phyloP scores from a whole-genome alignment of 2,329 filamentous ascomycete genomes.

The Sodiomyces alkalinus region DNA sequence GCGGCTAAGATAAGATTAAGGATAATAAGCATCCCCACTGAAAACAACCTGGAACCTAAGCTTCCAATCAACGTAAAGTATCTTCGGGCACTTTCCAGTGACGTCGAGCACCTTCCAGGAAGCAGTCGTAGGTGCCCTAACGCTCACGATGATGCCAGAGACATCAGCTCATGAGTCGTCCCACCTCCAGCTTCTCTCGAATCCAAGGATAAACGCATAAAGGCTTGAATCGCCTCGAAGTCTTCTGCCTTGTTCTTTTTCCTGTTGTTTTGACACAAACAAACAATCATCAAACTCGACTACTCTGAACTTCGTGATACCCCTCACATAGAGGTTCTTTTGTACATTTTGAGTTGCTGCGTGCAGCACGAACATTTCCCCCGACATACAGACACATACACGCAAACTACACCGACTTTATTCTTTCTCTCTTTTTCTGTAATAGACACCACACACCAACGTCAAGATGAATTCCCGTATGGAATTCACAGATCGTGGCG shows the following conservation, averaged over 20 bases:
- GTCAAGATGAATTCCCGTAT: conserved; percentile 56
- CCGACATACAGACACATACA: conserved; percentile 3
- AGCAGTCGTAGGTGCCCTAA: conserved; percentile 13
- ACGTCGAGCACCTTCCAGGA: conserved; percentile 10
- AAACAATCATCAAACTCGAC: conserved; percentile 2
- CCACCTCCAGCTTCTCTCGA: conserved; percentile 7
- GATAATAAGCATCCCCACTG: background rate
- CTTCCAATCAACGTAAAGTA: too few relatives aligned
- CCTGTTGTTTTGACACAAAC: conserved; percentile 1
- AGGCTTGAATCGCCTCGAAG: too few relatives aligned
- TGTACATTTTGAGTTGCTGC: too few relatives aligned
- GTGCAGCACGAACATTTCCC: too few relatives aligned
- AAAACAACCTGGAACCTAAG: too few relatives aligned
- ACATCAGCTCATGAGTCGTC: conserved; percentile 6
- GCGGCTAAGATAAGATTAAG: background rate
- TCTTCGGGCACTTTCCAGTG: conserved; percentile 8
- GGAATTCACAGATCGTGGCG: conserved; percentile 88
- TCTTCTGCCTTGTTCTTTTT: background rate
- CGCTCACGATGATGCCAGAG: conserved; percentile 3
- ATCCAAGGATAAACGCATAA: too few relatives aligned
- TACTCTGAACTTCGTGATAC: conserved; percentile 6
- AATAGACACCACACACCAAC: conserved; percentile 10
- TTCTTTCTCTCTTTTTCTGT: too few relatives aligned
- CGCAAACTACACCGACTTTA: conserved; percentile 7
- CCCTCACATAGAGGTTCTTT: too few relatives aligned